phyloP scores from a whole-genome alignment of 2,329 filamentous ascomycete genomes.

The Paramyrothecium sp. region DNA sequence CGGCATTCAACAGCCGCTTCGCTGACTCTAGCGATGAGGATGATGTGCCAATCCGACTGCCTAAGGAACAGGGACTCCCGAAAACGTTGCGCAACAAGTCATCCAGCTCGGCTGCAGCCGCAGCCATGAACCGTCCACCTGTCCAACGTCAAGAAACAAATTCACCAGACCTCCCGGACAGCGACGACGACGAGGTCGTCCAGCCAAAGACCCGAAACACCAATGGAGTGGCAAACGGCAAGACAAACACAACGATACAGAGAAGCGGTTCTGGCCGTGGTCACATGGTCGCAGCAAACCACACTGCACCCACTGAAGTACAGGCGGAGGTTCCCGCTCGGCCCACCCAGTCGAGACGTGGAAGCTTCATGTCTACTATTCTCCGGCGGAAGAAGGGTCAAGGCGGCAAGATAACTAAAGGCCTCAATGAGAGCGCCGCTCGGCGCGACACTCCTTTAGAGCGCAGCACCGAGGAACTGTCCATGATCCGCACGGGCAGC shows the following conservation, averaged over 20 bases:
- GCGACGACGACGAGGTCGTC: constrained; percentile 44
- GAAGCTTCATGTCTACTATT: constrained; percentile 52
- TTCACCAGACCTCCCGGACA: constrained; percentile 61
- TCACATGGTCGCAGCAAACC: constrained; percentile 20
- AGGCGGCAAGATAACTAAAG: constrained; percentile 52
- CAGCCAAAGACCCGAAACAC: constrained; percentile 12
- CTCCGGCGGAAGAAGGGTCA: constrained; percentile 61
- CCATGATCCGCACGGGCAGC: constrained; percentile 37
- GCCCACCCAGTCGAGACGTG: constrained; percentile 35
- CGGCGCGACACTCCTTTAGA: constrained; percentile 63
- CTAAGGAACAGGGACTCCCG: constrained; percentile 30
- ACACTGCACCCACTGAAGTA: constrained; percentile 14
- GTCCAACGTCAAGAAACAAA: constrained; percentile 47
- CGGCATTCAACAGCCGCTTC: constrained; percentile 57
- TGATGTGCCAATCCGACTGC: constrained; percentile 12
- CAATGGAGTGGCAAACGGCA: constrained; percentile 8
- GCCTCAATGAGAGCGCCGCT: constrained; percentile 55
- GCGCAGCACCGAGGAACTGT: constrained; percentile 52
- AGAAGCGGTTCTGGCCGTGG: constrained; percentile 42
- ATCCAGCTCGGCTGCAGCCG: constrained; percentile 31
- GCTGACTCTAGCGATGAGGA: constrained; percentile 71
- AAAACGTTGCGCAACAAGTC: constrained; percentile 26
- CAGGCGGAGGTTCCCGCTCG: constrained; percentile 15
- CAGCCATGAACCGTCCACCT: constrained; percentile 29
- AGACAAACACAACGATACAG: constrained; percentile 27